Evolutionary conservation across 495 filamentous ascomycete species (phyloP).

Genomic region (Penicillium paxilli): DNA sequence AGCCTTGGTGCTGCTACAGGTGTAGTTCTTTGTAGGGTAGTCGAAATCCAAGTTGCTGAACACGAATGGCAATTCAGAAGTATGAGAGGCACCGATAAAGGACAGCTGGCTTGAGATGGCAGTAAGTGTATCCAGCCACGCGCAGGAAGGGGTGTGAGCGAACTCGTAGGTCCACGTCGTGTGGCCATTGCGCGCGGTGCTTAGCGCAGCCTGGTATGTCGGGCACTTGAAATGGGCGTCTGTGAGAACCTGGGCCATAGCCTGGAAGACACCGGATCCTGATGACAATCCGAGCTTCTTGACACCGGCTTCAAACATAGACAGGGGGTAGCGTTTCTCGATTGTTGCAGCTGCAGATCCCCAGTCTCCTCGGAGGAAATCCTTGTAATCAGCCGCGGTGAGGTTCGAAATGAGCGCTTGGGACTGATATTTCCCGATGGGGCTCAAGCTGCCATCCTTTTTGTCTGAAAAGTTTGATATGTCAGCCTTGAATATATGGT

Average conservation of each 20-base stretch:
- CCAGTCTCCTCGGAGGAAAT: constrained; percentile 1
- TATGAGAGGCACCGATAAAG: constrained; percentile 31
- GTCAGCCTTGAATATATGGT: neutral
- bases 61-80: constrained; percentile 42
- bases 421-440: constrained; percentile 1
- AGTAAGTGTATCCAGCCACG: constrained; percentile 21
- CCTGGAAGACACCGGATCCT: constrained; percentile 5
- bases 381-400: constrained; percentile 1
- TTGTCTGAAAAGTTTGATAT: constrained; percentile 1
- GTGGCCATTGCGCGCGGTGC: constrained; percentile 7
- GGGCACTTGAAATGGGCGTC: constrained; percentile 33
- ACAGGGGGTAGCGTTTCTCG: constrained; percentile 30
- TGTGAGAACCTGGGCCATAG: constrained; percentile 25
- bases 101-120: constrained; percentile 4
- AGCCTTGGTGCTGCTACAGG: constrained; percentile 28
- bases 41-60: constrained; percentile 31
- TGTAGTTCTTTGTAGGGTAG: constrained; percentile 13
- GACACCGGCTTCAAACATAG: constrained; percentile 14
- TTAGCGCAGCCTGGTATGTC: constrained; percentile 22
- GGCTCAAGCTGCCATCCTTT: neutral
- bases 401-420: neutral
- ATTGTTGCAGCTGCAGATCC: constrained; percentile 12
- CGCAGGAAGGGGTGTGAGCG: constrained; percentile 30
- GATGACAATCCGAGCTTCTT: constrained; percentile 1
- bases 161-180: constrained; percentile 31